Evolutionary conservation across 2,329 filamentous ascomycete species (phyloP), one percentile per base, ranked within the genome.

Genomic region (Talaromyces sp.): DNA sequence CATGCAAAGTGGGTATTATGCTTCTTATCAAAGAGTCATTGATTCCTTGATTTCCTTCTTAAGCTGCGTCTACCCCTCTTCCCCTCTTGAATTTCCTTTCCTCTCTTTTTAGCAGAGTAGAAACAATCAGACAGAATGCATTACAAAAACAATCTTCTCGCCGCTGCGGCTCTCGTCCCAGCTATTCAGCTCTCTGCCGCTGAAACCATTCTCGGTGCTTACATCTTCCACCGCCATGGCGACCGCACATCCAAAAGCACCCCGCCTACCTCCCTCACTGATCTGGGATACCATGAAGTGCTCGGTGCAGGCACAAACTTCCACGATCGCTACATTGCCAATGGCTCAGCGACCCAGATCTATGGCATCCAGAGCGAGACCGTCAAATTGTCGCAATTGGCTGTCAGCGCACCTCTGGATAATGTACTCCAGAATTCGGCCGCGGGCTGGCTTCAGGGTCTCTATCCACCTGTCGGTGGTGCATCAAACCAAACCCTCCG

Each of bases 161-260:
- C 60, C 16, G 60, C 60, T 43, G 48, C 56, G 47, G 65, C 62
- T 19, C 57, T 64, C 8, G 58, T 57, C 19, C 41, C 50, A 19
- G 47, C 61, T 24, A 37, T 64, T 22, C 62, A 47, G 56, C 56
- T 58, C 35, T 60, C 65, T 7, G 60, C 74, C 8, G 77, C 77
- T 22, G 91, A 96, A 80, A 90, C 88, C 0, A 83, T 95, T 33
- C 83, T 96, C 16, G 93, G 92, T 61, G 88, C 89, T 54, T 95
- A 93, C 77, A 88, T 97, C 78, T 96, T 96, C 82, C 88, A 92
- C 71, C 90, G 93, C 54, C 93, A 97, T 80, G 93, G 93, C 65
- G 93, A 97, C 77, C 88, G 93, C 64, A 94, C 92, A 0, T 81
- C 91, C 68, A 97, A 96, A 81, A 82, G 86, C 19, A 87, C 87